Base-by-base conservation (phyloP, 208 protist species). In the Porcisia hertigi region DNA sequence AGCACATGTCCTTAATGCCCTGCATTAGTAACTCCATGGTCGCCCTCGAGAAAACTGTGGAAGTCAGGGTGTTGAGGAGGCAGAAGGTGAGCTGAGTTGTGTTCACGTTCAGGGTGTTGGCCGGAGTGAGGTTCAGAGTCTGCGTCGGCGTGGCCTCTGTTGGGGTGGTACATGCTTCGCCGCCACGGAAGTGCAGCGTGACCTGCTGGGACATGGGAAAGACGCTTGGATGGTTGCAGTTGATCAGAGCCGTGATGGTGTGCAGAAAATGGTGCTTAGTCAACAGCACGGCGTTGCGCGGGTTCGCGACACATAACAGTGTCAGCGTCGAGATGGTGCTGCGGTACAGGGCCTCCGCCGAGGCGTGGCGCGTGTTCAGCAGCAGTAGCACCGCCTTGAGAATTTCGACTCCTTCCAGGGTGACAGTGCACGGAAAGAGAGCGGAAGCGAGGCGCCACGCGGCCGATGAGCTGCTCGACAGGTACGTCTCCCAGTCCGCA, bases 381-480 rank as follows among this genome's bases (percentile, higher is more conserved):
- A 82, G 62, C 12, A 92, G 72, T 45, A 97, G 69, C 60, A 80
- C 84, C 58, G 72, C 77, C 49, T 87, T 79, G 66, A 97, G 78
- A 39, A 94, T 53, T 8, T 52, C 52, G 45, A 85, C 75, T 9
- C 81, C 75, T 20, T 82, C 84, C 9, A 73, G 45, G 11, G 74
- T 73, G 23, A 96, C 39, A 53, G 82, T 71, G 77, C 93, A 96
- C 59, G 76, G 60, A 53, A 85, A 89, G 0, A 96, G 60, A 1
- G 83, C 39, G n/a, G 86, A 92, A n/a, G 90, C 90, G 2, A 95
- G 79, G 25, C 75, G 71, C 90, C 93, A 96, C 25, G 92, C 73
- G 30, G 72, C 60, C 41, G 54, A 2, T 7, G 88, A 86, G 47
- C 88, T 88, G 63, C 85, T 79, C 2, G 82, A 84, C 12, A 97